phyloP scores from a whole-genome alignment of 2,329 filamentous ascomycete genomes.

The Trichoderma atroviride region DNA sequence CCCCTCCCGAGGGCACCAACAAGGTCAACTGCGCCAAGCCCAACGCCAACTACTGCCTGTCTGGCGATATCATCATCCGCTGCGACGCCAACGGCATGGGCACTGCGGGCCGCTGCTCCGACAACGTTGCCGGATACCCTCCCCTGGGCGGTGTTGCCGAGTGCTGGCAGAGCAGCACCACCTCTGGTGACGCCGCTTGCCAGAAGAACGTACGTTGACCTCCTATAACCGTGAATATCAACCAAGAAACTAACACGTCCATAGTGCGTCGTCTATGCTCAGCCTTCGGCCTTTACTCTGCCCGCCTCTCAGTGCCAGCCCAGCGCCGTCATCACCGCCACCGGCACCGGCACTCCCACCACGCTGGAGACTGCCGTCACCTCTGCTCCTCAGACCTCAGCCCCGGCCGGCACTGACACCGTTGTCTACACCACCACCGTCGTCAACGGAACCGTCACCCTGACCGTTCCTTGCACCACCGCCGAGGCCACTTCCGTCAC shows the following conservation, averaged over 20 bases:
- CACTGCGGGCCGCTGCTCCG: conserved; percentile 47
- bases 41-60: conserved; percentile 48
- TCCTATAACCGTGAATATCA: too few species aligned
- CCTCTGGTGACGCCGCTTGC: conserved; percentile 51
- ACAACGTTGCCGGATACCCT: conserved; percentile 48
- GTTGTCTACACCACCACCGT: conserved; percentile 2
- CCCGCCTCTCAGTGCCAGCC: conserved; percentile 42
- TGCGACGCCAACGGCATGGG: conserved; percentile 45
- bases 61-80: conserved; percentile 52
- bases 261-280: conserved; percentile 49
- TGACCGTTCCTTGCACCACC: conserved; percentile 14
- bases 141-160: conserved; percentile 42
- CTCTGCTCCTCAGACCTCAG: not conserved
- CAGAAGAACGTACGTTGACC: conserved; percentile 49
- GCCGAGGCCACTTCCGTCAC: not conserved
- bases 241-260: conserved; percentile 1
- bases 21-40: conserved; percentile 45
- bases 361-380: conserved; percentile 2
- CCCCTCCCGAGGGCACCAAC: conserved; percentile 31
- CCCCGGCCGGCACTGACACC: not conserved
- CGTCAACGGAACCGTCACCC: conserved; percentile 10
- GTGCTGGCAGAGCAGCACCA: conserved; percentile 46
- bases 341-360: not conserved
- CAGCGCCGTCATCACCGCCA: conserved; percentile 30
- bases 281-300: conserved; percentile 43